phyloP scores from a whole-genome alignment of 345 rosid genomes.

The Dovyalis caffra region DNA sequence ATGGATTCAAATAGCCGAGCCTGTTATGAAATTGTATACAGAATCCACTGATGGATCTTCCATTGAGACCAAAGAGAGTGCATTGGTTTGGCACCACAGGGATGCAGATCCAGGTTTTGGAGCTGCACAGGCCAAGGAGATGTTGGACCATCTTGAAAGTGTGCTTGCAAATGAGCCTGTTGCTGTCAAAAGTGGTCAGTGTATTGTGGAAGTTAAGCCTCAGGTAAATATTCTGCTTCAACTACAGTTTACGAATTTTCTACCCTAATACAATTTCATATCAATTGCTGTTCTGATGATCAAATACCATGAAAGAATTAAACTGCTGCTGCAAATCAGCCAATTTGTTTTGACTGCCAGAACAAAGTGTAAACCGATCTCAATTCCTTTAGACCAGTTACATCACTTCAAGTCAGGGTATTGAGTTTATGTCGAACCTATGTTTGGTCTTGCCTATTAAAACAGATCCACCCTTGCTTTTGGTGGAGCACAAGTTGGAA shows the following conservation, averaged over 20 bases:
- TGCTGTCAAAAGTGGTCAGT: constrained; percentile 68
- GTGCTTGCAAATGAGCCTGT: constrained; percentile 77
- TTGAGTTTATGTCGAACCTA: no score
- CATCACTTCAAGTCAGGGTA: no score
- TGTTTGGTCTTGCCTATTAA: no score
- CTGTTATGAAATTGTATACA: constrained; percentile 68
- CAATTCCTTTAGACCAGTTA: no score
- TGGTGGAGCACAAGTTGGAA: neutral
- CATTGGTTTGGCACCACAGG: constrained; percentile 71
- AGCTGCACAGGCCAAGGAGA: constrained; percentile 73
- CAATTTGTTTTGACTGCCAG: no score
- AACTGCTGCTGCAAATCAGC: neutral
- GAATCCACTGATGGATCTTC: constrained; percentile 74
- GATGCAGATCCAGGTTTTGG: constrained; percentile 80
- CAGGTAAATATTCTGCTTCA: constrained; percentile 40
- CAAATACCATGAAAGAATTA: neutral
- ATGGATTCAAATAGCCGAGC: constrained; percentile 69
- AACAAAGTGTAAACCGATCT: no score
- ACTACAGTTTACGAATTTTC: neutral
- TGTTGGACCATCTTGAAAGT: constrained; percentile 75
- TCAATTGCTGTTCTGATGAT: neutral
- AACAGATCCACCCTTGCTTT: no score
- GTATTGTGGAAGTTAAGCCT: constrained; percentile 73
- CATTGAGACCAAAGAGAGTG: constrained; percentile 70
- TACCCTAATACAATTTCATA: neutral